Evolutionary conservation across 2,329 filamentous ascomycete genomes (phyloP).

Genomic region (Cladosporium sp.): DNA sequence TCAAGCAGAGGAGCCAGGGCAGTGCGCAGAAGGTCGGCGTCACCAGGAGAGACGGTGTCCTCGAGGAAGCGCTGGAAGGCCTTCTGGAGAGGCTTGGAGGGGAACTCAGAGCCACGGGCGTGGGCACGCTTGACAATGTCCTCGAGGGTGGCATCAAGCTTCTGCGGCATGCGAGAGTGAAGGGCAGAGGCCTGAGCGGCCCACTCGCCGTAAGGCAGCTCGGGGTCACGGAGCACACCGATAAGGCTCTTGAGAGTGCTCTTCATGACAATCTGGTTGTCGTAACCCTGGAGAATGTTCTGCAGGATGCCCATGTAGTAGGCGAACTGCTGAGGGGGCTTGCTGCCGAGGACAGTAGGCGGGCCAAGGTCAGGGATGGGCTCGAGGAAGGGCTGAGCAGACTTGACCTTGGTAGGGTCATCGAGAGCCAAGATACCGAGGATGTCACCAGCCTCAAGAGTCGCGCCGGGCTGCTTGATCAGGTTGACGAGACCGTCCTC

Average conservation of each 20-base stretch:
- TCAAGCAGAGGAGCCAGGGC: slow-evolving; percentile 70
- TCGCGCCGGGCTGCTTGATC: slow-evolving; percentile 98
- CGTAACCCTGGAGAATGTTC: slow-evolving; percentile 88
- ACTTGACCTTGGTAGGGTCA: slow-evolving; percentile 93
- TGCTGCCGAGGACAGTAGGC: slow-evolving; percentile 80
- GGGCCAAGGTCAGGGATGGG: slow-evolving; percentile 82
- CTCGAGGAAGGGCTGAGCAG: slow-evolving; percentile 86
- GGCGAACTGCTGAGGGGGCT: slow-evolving; percentile 81
- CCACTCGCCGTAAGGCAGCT: slow-evolving; percentile 95
- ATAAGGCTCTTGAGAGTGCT: slow-evolving; percentile 79
- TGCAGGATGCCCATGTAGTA: slow-evolving; percentile 69
- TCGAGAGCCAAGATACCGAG: slow-evolving; percentile 94
- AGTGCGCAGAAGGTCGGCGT: slow-evolving; percentile 66
- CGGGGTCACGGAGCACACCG: slow-evolving; percentile 80
- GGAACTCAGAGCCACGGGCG: slow-evolving; percentile 76
- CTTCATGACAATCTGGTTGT: slow-evolving; percentile 96
- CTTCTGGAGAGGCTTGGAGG: slow-evolving; percentile 79
- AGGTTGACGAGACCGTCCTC: slow-evolving; percentile 96
- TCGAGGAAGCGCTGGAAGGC: slow-evolving; percentile 82
- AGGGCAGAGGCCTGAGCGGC: slow-evolving; percentile 90
- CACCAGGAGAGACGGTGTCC: slow-evolving; percentile 68
- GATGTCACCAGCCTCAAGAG: slow-evolving; percentile 94
- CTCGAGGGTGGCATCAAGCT: slow-evolving; percentile 74
- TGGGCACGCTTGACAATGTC: slow-evolving; percentile 82
- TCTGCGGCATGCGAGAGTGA: slow-evolving; percentile 95